These are phyloP conservation scores for Lasiodiplodia sp. DNA, from an alignment of 2,329 filamentous ascomycete species.

Conservation along the genomic window DNA sequence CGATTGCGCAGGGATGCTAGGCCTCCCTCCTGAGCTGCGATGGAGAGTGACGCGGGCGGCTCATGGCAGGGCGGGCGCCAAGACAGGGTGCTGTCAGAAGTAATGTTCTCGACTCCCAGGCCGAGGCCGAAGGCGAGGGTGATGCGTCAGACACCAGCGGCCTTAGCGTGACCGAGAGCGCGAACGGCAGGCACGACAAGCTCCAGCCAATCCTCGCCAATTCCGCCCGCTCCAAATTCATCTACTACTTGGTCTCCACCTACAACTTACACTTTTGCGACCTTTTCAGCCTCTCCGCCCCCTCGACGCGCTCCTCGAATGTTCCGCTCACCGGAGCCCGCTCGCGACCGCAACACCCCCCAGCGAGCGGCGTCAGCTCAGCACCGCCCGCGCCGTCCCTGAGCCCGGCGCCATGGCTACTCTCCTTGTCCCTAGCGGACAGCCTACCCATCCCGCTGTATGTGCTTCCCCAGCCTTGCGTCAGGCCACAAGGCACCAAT, in stretches of 20 bases:
- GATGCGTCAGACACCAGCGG: not conserved
- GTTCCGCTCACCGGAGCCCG: not conserved
- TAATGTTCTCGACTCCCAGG: not conserved
- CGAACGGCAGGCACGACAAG: constrained; percentile 7
- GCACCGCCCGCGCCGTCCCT: not conserved
- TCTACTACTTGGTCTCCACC: not conserved
- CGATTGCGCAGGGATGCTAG: no score
- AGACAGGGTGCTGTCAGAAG: not conserved
- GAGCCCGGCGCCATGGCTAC: constrained; percentile 1
- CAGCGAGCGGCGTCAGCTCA: not conserved
- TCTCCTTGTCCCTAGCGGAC: not conserved
- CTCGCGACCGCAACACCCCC: not conserved
- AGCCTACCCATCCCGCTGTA: constrained; percentile 25
- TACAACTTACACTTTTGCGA: not conserved
- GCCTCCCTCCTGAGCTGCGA: no score
- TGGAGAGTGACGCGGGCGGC: not conserved
- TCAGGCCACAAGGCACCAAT: not conserved
- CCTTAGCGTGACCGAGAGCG: not conserved
- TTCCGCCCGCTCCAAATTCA: not conserved
- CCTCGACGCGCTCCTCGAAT: no score
- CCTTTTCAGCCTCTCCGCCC: no score
- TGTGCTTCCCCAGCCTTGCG: not conserved
- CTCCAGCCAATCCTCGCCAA: constrained; percentile 7
- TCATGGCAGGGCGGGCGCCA: not conserved
- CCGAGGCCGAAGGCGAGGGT: constrained; percentile 13